These are phyloP conservation scores for Sporothrix euskadiensis DNA, from an alignment of 2,329 filamentous ascomycete genomes.

Conservation along the genomic window DNA sequence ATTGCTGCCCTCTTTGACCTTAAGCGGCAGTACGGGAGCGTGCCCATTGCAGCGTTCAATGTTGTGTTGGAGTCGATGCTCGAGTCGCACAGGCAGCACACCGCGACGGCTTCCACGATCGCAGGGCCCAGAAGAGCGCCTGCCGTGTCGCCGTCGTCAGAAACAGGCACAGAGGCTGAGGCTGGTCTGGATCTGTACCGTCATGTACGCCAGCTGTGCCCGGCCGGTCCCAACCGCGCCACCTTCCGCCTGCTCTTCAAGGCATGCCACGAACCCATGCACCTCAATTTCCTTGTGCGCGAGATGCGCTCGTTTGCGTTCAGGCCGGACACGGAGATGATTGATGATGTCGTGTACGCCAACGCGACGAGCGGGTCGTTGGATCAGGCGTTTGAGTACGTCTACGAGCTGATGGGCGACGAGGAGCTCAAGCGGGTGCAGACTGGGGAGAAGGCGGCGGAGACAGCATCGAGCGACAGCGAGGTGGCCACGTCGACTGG, in stretches of 20 bases:
- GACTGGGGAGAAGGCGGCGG: not conserved
- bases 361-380: conserved; percentile 40
- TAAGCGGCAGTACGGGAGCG: conserved; percentile 35
- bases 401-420: conserved; percentile 36
- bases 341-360: conserved; percentile 41
- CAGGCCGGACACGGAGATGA: conserved; percentile 36
- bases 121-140: not conserved
- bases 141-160: not conserved
- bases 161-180: conserved; percentile 11
- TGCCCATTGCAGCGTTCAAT: conserved; percentile 46
- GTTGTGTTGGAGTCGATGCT: conserved; percentile 44
- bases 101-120: not conserved
- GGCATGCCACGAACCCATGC: conserved; percentile 36
- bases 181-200: conserved; percentile 43
- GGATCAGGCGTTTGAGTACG: conserved; percentile 40
- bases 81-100: not conserved
- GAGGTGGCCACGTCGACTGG: not conserved
- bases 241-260: conserved; percentile 43
- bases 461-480: not conserved
- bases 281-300: conserved; percentile 40
- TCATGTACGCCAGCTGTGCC: conserved; percentile 42
- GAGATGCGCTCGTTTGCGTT: conserved; percentile 45
- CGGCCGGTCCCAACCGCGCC: conserved; percentile 39
- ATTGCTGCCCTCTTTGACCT: conserved; percentile 60
- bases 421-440: not conserved